A percentile compares a stretch with the other conserved stretches of the same genome.
phyloP scores from a whole-genome alignment of 2,329 filamentous ascomycete genomes.

The Aspergillus quadrilineatus region DNA sequence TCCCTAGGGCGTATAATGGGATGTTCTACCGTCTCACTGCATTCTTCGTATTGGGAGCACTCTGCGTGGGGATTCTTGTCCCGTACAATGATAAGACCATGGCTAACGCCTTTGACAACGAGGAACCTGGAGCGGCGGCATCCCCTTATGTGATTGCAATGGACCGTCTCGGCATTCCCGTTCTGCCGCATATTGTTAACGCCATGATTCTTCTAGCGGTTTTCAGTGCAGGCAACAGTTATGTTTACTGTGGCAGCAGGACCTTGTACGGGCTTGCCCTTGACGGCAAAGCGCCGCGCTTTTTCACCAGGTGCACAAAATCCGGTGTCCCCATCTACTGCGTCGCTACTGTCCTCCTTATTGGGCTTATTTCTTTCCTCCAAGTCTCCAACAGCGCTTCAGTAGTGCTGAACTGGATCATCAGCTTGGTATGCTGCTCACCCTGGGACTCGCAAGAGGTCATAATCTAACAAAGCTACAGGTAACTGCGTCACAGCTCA shows the following conservation, averaged over 20 bases:
- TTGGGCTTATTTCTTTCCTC: conserved; percentile 71
- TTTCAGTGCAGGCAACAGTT: conserved; percentile 68
- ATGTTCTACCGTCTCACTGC: conserved; percentile 75
- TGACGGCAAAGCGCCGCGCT: conserved; percentile 68
- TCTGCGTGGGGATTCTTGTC: conserved; percentile 70
- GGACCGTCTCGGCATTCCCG: conserved; percentile 61
- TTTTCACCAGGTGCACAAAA: conserved; percentile 62
- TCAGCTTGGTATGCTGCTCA: conserved; percentile 53
- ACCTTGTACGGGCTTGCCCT: conserved; percentile 68
- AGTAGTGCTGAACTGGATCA: conserved; percentile 70
- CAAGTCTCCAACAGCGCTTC: conserved; percentile 66
- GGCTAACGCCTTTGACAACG: conserved; percentile 58
- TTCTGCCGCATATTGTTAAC: conserved; percentile 71
- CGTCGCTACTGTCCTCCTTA: conserved; percentile 63
- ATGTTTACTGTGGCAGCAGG: conserved; percentile 66
- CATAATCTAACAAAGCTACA: conserved; percentile 18
- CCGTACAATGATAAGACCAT: conserved; percentile 66
- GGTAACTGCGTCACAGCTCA: conserved; percentile 71
- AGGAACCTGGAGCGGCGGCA: conserved; percentile 65
- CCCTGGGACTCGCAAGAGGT: too few species aligned
- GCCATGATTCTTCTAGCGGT: conserved; percentile 68
- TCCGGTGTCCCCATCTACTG: conserved; percentile 73
- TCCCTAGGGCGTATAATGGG: conserved; percentile 73
- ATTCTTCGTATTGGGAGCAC: conserved; percentile 73
- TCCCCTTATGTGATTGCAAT: conserved; percentile 70